Evolutionary conservation across 2,329 filamentous ascomycete genomes (phyloP), one percentile per base, ranked within the genome.

Genomic region (Colletotrichum horii): DNA sequence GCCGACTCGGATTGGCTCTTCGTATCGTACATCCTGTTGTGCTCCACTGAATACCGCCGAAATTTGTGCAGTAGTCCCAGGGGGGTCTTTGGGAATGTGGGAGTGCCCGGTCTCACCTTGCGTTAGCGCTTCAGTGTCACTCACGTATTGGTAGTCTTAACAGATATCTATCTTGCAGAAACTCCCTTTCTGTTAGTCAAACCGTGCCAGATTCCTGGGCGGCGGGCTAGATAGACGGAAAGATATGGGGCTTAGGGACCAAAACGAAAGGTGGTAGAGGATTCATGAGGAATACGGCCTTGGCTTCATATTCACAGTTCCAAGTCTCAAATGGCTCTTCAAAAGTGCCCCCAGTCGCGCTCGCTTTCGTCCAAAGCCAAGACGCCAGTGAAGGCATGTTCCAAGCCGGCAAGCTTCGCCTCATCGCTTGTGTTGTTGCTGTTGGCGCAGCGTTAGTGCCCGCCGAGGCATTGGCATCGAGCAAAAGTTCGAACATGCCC

Each of bases 11-110:
- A 56, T 73, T 36, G 43, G 58, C 32, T 38, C 11, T 61, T 58
- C 69, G 14, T 73, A 73, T 75, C 64, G 34, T 32, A 36, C 38
- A 14, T 43, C 38, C 32, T 34, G 34, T 24, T 43, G 19, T 60
- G 24, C 38, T 30, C 73, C 73, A 72, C 58, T 52, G 58, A 73
- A 74, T 73, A 65, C 64, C 74, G 70, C 74, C 74, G 74, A 76
- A 69, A 69, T 68, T 69, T 65, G 70, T 73, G 64, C 70, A 65
- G 24, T 19, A 32, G 26, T 60, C 48, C 48, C 22, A 30, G 71
- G 56, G 38, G 19, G 19, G 38, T 32, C n/a, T 24, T 52, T 22
- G 38, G 61, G 61, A 61, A 43, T 62, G 55, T 66, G 61, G 60
- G 52, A 56, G 72, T 58, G n/a, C 38, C 43, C 28, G 43, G 48